Evolutionary conservation across 1,139 yeast genomes (phyloP), one percentile per base, ranked within the genome.

Genomic region (Debaryomyces fabryi): DNA sequence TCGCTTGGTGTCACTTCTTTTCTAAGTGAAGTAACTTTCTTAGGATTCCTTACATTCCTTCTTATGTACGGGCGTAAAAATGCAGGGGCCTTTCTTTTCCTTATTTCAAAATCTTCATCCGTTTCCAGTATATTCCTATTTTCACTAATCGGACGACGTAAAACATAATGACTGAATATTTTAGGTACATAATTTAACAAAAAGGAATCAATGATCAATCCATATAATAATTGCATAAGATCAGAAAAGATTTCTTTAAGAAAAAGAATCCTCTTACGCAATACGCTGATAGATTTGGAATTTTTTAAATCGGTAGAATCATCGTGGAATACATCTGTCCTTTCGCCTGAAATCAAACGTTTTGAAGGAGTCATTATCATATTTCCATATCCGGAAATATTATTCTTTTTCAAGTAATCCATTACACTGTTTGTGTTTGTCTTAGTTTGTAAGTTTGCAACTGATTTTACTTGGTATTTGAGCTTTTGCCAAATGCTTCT

Each of bases 361-460:
- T 55, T 58, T 0, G 69, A 54, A 0, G 78, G 76, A 10, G 60
- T 58, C 13, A 53, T 41, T 33, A 74, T 65, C 24, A 74, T 48
- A 50, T 74, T 72, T 3, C 59, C 66, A 51, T 75, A 74, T 0
- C 78, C 78, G 10, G 54, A 49, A 9, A 55, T 46, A 4, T 52
- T 48, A 34, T 60, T 55, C 9, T 58, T 57, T 33, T 53, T 54
- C 18, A 67, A 51, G 39, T 55, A 63, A 2, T 49, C 40, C 18
- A 58, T 45, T 4, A 60, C 48, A 18, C 49, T 51, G 2, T 39
- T 44, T 7, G 30, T 29, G 34, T 39, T 30, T 13, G 53, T 43
- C 21, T 44, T 38, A 24, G 38, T 44, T 18, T 49, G 30, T 21
- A 50, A 48, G 34, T 27, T 20, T 5, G 34, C 12, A 9, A 40